Evolutionary conservation across 306 rosid species (phyloP).

Genomic region (Elaeagnus macrophylla): DNA sequence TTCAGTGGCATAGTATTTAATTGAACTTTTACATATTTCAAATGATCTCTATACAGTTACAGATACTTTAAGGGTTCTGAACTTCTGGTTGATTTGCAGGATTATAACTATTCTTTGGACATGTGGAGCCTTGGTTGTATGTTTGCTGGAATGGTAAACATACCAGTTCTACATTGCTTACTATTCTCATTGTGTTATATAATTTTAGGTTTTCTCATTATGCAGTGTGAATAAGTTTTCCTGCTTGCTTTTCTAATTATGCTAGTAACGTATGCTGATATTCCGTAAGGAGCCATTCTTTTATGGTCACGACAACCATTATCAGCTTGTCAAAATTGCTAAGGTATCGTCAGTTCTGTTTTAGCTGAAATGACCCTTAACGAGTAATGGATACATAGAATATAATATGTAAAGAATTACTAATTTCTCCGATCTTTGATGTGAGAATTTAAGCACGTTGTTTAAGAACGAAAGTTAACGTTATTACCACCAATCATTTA

Average conservation of each 20-base stretch:
- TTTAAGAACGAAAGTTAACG: too few species aligned
- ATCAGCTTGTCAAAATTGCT: conserved; percentile 83
- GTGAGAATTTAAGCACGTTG: too few species aligned
- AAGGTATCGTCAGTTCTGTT: conserved; percentile 41
- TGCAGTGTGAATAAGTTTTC: conserved; percentile 1
- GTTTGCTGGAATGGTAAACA: conserved; percentile 99
- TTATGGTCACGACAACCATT: conserved; percentile 95
- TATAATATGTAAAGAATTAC: background rate
- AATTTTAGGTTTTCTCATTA: too few species aligned
- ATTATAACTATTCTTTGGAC: conserved; percentile 83
- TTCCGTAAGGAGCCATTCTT: conserved; percentile 98
- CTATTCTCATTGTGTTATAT: background rate
- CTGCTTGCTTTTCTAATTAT: conserved; percentile 17
- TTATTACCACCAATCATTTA: too few species aligned
- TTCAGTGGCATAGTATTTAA: background rate
- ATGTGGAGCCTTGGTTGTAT: conserved; percentile 99
- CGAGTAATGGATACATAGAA: background rate
- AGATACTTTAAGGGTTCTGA: conserved; percentile 90
- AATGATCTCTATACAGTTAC: conserved; percentile 41
- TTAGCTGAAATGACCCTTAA: conserved; percentile 11
- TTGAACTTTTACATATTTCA: background rate
- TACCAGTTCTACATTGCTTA: conserved; percentile 14
- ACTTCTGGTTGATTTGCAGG: conserved; percentile 85
- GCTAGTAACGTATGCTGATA: conserved; percentile 38
- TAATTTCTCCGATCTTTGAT: background rate